phyloP scores from a whole-genome alignment of 169 alveolate species.

The Theileria annulata region DNA sequence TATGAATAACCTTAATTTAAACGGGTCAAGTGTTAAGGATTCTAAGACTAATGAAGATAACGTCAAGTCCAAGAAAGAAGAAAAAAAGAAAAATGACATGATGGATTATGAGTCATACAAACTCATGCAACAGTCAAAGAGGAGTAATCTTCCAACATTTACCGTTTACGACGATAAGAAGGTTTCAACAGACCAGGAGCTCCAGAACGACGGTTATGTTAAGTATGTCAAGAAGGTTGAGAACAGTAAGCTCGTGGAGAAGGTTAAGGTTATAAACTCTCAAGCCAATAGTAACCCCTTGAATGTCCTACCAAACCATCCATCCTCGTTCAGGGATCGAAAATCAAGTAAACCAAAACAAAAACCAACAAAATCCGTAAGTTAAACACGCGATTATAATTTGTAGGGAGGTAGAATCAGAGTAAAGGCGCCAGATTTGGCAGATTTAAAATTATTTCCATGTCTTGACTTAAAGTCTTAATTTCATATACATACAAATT shows the following conservation, averaged over 20 bases:
- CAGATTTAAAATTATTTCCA: slow-evolving; percentile 2
- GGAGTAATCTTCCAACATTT: slow-evolving; percentile 11
- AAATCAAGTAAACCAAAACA: neutral
- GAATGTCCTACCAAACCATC: slow-evolving; percentile 3
- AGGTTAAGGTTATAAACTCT: neutral
- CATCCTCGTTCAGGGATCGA: slow-evolving; percentile 14
- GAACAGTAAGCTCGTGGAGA: slow-evolving; percentile 4
- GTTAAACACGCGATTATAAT: neutral
- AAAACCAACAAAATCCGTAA: slow-evolving; percentile 4
- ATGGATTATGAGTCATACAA: slow-evolving; percentile 25
- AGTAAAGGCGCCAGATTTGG: slow-evolving; percentile 16
- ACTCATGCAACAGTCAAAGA: slow-evolving; percentile 6
- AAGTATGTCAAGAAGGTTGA: slow-evolving; percentile 20
- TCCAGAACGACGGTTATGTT: slow-evolving; percentile 30
- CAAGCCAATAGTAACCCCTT: neutral
- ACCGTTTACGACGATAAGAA: neutral
- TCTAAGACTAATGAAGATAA: neutral
- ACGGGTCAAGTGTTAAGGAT: slow-evolving; percentile 2
- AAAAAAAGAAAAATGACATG: slow-evolving; percentile 6
- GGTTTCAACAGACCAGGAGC: slow-evolving; percentile 21
- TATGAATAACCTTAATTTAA: slow-evolving; percentile 5
- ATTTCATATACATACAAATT: slow-evolving; percentile 1
- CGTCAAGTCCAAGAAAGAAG: neutral
- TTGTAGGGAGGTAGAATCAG: slow-evolving; percentile 5
- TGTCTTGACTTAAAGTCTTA: slow-evolving; percentile 9